A percentile compares a stretch with the other conserved stretches of the same genome.
phyloP scores from a whole-genome alignment of 2,329 filamentous ascomycete genomes.

The Beauveria medogensis region DNA sequence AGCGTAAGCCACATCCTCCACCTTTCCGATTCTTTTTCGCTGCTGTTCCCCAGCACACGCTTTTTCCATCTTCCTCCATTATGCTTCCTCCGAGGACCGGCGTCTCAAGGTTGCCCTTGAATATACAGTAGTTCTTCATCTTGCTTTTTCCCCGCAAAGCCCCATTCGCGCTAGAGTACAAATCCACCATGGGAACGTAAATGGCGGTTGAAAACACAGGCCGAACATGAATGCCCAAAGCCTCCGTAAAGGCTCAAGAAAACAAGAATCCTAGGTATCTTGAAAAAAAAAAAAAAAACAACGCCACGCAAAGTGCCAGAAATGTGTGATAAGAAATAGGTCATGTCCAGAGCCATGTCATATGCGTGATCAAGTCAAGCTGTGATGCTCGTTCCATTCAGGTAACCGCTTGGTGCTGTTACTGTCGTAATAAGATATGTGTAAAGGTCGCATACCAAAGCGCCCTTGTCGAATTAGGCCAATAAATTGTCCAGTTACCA shows the following conservation, averaged over 20 bases:
- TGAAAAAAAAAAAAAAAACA: slow-evolving; percentile 7
- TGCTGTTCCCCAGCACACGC: background rate
- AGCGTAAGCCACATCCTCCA: background rate
- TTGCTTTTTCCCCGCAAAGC: background rate
- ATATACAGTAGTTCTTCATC: slow-evolving; percentile 4
- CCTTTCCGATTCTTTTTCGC: slow-evolving; percentile 1
- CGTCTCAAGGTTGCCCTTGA: background rate
- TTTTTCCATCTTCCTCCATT: background rate
- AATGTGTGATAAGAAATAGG: background rate
- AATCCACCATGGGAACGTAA: slow-evolving; percentile 10
- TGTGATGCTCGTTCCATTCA: background rate
- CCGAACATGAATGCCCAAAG: slow-evolving; percentile 9
- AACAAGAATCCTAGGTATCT: slow-evolving; percentile 12
- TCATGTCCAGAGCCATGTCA: background rate
- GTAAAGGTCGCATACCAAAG: background rate
- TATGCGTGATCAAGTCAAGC: background rate
- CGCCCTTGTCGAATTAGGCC: background rate
- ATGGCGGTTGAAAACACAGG: slow-evolving; percentile 4
- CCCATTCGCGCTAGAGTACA: slow-evolving; percentile 7
- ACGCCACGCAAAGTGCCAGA: slow-evolving; percentile 9
- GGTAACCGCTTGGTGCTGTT: background rate
- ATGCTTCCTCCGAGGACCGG: slow-evolving; percentile 6
- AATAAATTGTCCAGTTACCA: slow-evolving; percentile 23
- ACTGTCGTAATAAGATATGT: background rate
- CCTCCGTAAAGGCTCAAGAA: slow-evolving; percentile 3